phyloP scores from a whole-genome alignment of 805 yeast genomes.

The Cyberlindnera meyerae region DNA sequence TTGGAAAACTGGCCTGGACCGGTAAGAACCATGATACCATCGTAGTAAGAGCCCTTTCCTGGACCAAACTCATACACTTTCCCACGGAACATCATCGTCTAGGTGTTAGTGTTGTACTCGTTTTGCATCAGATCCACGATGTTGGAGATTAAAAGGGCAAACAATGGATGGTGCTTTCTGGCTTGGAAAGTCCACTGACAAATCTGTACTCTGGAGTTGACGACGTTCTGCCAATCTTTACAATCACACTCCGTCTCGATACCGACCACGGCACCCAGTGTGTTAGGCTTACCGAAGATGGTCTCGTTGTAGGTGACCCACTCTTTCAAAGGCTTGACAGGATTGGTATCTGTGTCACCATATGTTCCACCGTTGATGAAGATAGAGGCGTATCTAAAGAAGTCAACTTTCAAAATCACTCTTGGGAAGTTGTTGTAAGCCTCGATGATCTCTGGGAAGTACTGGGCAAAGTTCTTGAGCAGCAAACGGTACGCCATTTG shows the following conservation, averaged over 20 bases:
- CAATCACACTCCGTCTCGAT: conserved; percentile 51
- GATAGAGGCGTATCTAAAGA: conserved; percentile 48
- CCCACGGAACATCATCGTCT: conserved; percentile 24
- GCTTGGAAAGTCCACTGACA: conserved; percentile 61
- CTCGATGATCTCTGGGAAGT: conserved; percentile 48
- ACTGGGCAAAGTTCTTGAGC: conserved; percentile 30
- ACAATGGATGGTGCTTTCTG: conserved; percentile 56
- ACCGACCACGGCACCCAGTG: conserved; percentile 50
- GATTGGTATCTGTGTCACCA: conserved; percentile 53
- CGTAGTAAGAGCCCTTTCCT: conserved; percentile 54
- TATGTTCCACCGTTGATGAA: conserved; percentile 57
- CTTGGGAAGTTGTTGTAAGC: conserved; percentile 48
- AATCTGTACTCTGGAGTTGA: conserved; percentile 51
- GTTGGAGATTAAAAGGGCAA: conserved; percentile 47
- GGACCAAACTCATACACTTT: conserved; percentile 31
- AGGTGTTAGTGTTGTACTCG: conserved; percentile 28
- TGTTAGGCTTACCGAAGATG: conserved; percentile 19
- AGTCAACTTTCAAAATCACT: conserved; percentile 49
- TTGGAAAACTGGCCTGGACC: conserved; percentile 52
- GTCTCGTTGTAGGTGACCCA: conserved; percentile 43
- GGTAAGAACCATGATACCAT: conserved; percentile 53
- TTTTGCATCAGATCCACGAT: conserved; percentile 48
- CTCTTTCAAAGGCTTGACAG: conserved; percentile 47
- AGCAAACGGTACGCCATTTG: conserved; percentile 35
- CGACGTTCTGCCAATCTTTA: conserved; percentile 48